Evolutionary conservation across 1,284 basidiomycete species (phyloP).

Genomic region (Schizophyllum amplum): DNA sequence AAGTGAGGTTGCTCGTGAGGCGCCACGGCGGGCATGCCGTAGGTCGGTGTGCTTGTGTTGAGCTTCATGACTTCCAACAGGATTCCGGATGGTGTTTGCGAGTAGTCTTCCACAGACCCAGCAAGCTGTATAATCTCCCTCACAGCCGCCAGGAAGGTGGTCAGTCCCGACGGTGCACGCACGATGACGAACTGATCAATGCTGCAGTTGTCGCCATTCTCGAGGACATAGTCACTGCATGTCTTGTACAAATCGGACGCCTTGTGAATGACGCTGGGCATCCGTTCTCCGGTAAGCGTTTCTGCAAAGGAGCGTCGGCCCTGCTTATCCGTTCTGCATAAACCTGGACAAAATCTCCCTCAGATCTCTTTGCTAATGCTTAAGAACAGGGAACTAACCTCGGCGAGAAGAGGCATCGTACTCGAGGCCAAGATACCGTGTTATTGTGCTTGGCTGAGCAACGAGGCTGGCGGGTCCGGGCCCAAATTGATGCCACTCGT

Average conservation of each 20-base stretch:
- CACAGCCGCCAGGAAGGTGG: constrained; percentile 3
- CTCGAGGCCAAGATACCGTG: constrained; percentile 4
- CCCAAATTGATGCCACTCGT: too few relatives aligned
- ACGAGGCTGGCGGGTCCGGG: too few relatives aligned
- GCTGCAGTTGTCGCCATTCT: constrained; percentile 6
- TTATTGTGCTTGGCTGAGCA: constrained; percentile 1
- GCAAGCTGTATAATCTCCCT: constrained; percentile 5
- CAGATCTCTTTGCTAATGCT: too few relatives aligned
- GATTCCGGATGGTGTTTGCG: neutral
- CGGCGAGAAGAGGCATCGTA: neutral
- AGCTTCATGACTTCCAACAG: neutral
- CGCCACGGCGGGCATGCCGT: constrained; percentile 8
- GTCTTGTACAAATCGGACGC: neutral
- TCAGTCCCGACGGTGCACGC: neutral
- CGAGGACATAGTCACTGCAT: neutral
- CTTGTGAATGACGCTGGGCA: neutral
- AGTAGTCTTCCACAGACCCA: neutral
- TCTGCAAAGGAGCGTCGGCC: neutral
- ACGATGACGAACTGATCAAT: constrained; percentile 6
- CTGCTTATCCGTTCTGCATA: neutral
- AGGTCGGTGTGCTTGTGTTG: neutral
- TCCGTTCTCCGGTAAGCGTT: neutral
- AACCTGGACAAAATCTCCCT: too few relatives aligned
- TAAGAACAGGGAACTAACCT: neutral
- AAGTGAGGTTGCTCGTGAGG: neutral